Evolutionary conservation across 2,329 filamentous ascomycete species (phyloP).

Genomic region (Clarireedia sp.): DNA sequence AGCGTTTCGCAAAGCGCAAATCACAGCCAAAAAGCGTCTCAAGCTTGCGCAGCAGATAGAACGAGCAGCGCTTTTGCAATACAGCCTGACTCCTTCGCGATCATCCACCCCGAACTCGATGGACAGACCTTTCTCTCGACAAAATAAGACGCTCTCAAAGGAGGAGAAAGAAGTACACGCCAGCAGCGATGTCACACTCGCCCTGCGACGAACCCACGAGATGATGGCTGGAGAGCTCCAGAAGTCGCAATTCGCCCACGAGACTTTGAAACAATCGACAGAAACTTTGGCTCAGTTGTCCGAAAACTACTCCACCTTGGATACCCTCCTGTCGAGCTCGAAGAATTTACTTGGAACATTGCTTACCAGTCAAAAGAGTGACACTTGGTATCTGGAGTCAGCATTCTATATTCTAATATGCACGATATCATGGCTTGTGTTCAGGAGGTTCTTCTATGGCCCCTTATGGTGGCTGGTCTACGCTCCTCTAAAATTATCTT

Average conservation of each 20-base stretch:
- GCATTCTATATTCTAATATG: slow-evolving; percentile 72
- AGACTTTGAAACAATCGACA: slow-evolving; percentile 78
- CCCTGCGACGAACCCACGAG: slow-evolving; percentile 76
- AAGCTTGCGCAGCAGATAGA: slow-evolving; percentile 68
- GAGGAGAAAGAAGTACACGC: slow-evolving; percentile 68
- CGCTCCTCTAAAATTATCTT: slow-evolving; percentile 65
- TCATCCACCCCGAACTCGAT: slow-evolving; percentile 30
- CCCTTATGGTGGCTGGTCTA: slow-evolving; percentile 85
- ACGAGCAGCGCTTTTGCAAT: slow-evolving; percentile 65
- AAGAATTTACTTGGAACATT: slow-evolving; percentile 70
- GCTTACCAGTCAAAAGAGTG: slow-evolving; percentile 82
- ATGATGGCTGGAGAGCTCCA: slow-evolving; percentile 79
- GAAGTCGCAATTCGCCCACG: slow-evolving; percentile 80
- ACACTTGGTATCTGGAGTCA: slow-evolving; percentile 95
- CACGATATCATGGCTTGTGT: slow-evolving; percentile 80
- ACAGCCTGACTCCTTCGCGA: slow-evolving; percentile 22
- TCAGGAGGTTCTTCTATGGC: slow-evolving; percentile 77
- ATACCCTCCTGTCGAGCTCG: slow-evolving; percentile 67
- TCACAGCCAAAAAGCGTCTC: slow-evolving; percentile 68
- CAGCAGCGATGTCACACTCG: slow-evolving; percentile 74
- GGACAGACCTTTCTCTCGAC: slow-evolving; percentile 26
- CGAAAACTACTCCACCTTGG: slow-evolving; percentile 73
- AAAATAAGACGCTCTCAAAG: slow-evolving; percentile 34
- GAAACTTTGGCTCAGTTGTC: slow-evolving; percentile 72
- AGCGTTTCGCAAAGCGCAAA: slow-evolving; percentile 73